Base-by-base conservation (phyloP, 306 rosid genomes). In the Cicer chorassanicum region DNA sequence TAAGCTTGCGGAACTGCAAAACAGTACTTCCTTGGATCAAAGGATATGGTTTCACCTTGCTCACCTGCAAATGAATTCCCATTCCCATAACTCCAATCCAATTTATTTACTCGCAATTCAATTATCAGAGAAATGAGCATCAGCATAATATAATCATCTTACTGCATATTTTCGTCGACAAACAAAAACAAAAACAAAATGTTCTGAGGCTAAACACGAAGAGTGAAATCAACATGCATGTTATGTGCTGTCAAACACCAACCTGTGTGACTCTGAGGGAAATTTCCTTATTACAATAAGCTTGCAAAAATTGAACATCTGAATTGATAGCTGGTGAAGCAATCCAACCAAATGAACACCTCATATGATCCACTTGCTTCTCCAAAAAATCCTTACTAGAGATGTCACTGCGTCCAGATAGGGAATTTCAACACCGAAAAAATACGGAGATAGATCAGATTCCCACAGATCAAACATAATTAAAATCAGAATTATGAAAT, bases 281-380 rank as follows among this genome's bases (percentile, higher is more conserved):
- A 81, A 65, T 57, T 78, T 82, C 81, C 81, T 78, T 78, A 77
- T 68, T 75, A 43, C 14, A 73, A 70, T 49, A 78, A 82, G 70
- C 63, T 62, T 64, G 84, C 63, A 60, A 73, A 66, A 81, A 61
- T 79, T 66, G 90, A 74, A 72, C 88, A 81, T 90, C 82, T 79
- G 89, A 81, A 56, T 81, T 73, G 70, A 73, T 74, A 75, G 78
- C 66, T 45, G 72, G 73, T 65, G 83, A 65, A 83, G 83, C 84
- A 82, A 82, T 78, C 80, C 70, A 78, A 65, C 84, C 68, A 79
- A 82, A 83, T 75, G 84, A 76, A 81, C 78, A 86, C 81, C 85
- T 84, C 89, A 88, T 84, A 84, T 84, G 92, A 89, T 77, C 85
- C 80, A 79, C 81, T 56, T 76, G 81, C 79, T 68, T 86, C 89